Conservation (phyloP, 2,329 filamentous ascomycete genomes). For the Penicillium hordei region DNA sequence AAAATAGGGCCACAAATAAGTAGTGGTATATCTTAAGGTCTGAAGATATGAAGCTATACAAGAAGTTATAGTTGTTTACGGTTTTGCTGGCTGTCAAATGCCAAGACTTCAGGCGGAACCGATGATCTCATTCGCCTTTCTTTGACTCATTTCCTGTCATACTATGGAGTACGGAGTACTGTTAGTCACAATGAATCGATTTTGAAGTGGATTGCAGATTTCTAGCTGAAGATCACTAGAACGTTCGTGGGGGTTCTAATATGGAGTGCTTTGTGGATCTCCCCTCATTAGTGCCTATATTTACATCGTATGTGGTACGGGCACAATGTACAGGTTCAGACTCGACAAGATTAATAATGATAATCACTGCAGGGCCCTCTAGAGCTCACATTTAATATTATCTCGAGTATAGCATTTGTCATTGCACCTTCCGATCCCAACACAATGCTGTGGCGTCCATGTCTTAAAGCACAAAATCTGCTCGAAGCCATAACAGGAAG, state of each 20-base stretch:
- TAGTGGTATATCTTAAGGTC: background rate
- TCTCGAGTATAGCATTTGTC: background rate
- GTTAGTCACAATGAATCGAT: background rate
- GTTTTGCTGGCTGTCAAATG: background rate
- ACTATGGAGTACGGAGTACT: background rate
- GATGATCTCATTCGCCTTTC: constrained; percentile 9
- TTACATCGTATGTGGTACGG: background rate
- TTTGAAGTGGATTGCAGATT: background rate
- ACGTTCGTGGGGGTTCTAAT: background rate
- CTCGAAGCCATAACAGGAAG: background rate
- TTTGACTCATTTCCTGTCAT: constrained; percentile 11
- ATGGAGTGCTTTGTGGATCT: background rate
- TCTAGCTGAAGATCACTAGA: background rate
- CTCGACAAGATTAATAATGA: background rate
- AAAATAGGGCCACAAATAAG: background rate
- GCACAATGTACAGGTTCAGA: background rate
- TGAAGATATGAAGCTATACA: constrained; percentile 5
- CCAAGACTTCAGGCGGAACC: constrained; percentile 8
- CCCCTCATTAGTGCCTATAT: background rate
- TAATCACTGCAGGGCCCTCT: background rate
- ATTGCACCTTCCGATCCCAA: background rate
- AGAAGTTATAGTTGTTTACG: constrained; percentile 4
- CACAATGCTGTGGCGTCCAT: background rate
- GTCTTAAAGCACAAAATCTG: background rate
- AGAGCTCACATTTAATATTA: background rate